Percentiles rank a stretch among this genome's conserved stretches.
Conservation (phyloP, 208 protist genomes). For the Leishmania mexicana region DNA sequence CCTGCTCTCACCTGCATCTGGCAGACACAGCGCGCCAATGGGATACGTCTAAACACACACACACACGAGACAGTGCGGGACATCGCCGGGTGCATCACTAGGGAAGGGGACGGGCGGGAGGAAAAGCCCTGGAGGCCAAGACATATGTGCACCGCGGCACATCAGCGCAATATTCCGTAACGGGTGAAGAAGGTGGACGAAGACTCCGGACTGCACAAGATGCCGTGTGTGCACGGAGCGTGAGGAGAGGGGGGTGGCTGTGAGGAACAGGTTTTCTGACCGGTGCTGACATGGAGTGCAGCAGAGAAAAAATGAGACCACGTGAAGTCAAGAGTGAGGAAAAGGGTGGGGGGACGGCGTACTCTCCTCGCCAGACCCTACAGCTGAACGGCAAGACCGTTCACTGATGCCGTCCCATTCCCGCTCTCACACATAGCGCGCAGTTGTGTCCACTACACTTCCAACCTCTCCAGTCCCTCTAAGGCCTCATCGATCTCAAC, state of each 20-base stretch:
- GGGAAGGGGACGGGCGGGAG: background rate
- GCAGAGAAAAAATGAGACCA: background rate
- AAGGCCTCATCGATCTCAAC: constrained; percentile 22
- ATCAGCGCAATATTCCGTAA: no score
- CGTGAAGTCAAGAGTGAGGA: background rate
- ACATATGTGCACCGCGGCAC: no score
- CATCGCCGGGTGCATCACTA: background rate
- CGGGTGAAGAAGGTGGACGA: background rate
- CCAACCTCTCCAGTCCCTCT: constrained; percentile 5
- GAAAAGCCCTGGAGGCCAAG: background rate
- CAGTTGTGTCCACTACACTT: background rate
- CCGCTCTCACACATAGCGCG: background rate
- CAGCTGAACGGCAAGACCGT: background rate
- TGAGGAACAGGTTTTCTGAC: background rate
- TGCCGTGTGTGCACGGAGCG: background rate
- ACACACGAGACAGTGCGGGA: background rate
- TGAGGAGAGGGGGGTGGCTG: background rate
- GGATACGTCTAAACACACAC: no score
- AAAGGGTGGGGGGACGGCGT: background rate
- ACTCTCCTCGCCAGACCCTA: background rate
- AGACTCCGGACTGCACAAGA: background rate
- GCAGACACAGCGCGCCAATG: background rate
- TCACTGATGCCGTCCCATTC: background rate
- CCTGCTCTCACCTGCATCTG: background rate
- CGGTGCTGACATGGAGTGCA: background rate